Evolutionary conservation across 305 asterid genomes (phyloP).

Genomic region (Fraxinus baroniana): DNA sequence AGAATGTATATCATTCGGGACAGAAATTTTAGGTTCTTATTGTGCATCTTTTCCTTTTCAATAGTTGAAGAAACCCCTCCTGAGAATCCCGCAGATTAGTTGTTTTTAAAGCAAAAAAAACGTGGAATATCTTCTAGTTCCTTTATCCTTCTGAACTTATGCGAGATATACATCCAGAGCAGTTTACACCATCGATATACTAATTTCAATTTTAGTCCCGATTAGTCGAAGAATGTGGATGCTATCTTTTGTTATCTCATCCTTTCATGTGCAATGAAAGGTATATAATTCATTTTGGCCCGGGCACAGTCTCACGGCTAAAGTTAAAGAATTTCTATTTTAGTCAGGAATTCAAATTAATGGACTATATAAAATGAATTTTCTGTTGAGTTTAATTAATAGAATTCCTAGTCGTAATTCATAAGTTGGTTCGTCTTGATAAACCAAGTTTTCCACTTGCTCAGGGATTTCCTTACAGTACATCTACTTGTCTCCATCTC

Average conservation of each 20-base stretch:
- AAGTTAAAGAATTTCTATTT: neutral
- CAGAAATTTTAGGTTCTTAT: neutral
- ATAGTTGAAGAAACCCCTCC: neutral
- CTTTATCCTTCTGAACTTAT: neutral
- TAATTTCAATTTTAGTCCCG: neutral
- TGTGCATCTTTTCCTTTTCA: neutral
- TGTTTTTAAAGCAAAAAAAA: neutral
- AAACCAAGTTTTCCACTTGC: constrained; percentile 7
- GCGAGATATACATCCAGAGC: neutral
- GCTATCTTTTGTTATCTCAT: neutral
- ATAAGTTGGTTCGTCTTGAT: neutral
- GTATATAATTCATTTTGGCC: neutral
- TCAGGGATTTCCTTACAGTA: constrained; percentile 53
- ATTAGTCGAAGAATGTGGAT: neutral
- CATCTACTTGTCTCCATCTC: constrained; percentile 58
- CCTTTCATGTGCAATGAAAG: neutral
- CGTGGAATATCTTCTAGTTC: neutral
- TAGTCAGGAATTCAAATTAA: neutral
- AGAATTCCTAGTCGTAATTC: neutral
- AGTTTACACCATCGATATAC: neutral
- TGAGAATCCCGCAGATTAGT: neutral
- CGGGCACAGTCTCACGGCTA: neutral
- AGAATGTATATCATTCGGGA: neutral
- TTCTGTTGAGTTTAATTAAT: neutral
- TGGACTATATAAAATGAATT: neutral